Conservation (phyloP, 306 rosid species). For the Abrus pulchellus region DNA sequence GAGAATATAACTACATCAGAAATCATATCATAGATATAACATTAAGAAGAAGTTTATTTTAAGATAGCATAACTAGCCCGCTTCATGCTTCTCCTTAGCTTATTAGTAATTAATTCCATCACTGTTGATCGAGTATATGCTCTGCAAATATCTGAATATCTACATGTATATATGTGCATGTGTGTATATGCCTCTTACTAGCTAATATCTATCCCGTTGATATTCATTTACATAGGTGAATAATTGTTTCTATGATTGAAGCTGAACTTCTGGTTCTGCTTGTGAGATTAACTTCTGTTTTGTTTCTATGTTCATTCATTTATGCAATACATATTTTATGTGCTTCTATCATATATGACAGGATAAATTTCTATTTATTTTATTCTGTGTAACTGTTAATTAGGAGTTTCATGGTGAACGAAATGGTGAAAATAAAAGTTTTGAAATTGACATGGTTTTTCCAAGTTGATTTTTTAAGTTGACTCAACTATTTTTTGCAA, state of each 20-base stretch:
- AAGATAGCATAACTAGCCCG: not conserved
- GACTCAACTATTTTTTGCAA: not conserved
- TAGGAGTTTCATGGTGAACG: not conserved
- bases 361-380: not conserved
- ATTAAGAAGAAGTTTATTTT: conserved; percentile 10
- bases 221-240: not conserved
- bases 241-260: conserved; percentile 5
- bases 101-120: not conserved
- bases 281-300: not conserved
- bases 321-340: not conserved
- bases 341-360: not conserved
- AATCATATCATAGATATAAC: not conserved
- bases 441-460: not conserved
- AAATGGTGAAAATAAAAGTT: not conserved
- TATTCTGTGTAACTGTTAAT: not conserved
- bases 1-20: not conserved
- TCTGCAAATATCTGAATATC: not conserved
- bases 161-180: not conserved
- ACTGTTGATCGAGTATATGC: not conserved
- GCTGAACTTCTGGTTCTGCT: not conserved
- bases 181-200: not conserved
- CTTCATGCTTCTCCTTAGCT: not conserved
- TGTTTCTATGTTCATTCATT: not conserved
- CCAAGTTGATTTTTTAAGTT: not conserved
- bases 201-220: not conserved